These are phyloP conservation scores for Penicillium paradoxum DNA, from an alignment of 495 filamentous ascomycete genomes.

Conservation along the genomic window DNA sequence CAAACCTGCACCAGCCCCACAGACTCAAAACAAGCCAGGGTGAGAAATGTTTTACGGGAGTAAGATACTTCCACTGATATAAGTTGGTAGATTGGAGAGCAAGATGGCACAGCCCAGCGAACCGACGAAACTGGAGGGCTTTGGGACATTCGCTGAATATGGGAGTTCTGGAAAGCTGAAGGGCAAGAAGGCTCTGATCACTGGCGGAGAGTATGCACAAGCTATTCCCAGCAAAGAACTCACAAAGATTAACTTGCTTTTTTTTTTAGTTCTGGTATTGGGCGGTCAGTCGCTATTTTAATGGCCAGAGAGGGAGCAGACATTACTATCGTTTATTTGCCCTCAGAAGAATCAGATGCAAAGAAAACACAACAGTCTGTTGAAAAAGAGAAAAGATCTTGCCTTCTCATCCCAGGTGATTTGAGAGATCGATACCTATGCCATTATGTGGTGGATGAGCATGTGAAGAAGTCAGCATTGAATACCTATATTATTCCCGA, in stretches of 20 bases:
- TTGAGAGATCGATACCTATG: conserved; percentile 45
- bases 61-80: neutral
- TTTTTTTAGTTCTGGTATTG: conserved; percentile 42
- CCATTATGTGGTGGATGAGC: conserved; percentile 44
- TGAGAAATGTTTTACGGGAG: neutral
- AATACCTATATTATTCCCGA: neutral
- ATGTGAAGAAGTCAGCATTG: conserved; percentile 39
- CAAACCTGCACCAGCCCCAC: conserved; percentile 15
- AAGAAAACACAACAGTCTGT: conserved; percentile 46
- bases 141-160: conserved; percentile 37
- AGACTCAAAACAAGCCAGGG: conserved; percentile 23
- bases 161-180: conserved; percentile 41
- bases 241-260: neutral
- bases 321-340: conserved; percentile 49
- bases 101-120: conserved; percentile 20
- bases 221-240: neutral
- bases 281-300: conserved; percentile 48
- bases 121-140: conserved; percentile 26
- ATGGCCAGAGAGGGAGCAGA: conserved; percentile 52
- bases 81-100: conserved; percentile 15
- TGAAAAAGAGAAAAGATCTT: conserved; percentile 40
- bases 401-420: conserved; percentile 45
- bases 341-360: conserved; percentile 48
- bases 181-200: conserved; percentile 47
- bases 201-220: conserved; percentile 46